Base-by-base conservation (phyloP, 192 early-diverging fungal species). In the Haplosporangium gracile region DNA sequence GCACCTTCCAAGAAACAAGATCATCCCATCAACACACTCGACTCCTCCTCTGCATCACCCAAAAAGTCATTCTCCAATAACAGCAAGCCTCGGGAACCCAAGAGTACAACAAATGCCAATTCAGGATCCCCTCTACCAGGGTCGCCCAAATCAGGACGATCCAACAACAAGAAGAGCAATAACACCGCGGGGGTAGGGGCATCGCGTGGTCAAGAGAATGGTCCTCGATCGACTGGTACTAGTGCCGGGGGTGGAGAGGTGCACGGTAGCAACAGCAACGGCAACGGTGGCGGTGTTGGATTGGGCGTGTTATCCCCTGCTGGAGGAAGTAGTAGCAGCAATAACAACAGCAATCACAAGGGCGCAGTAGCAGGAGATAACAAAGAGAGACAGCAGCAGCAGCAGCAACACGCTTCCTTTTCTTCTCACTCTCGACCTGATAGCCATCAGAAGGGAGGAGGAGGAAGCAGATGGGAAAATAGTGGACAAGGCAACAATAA, bases 1-100 rank as follows among this genome's bases (percentile, higher is more conserved):
- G 45, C 70, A 20, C 10, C 70, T 10, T 13, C 68, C 29, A 79
- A 71, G 70, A 13, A 51, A 57, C 70, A 42, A 53, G 43, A 70
- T 43, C 26, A 51, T 20, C 20, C 49, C 49, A 5, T 18, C 51
- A 47, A 72, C 57, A 57, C 60, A 32, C 60, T 34, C 0, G 29
- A 34, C 26, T 4, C 60, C n/a, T 2, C 55, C 1, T 29, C 60
- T 7, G n/a, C 55, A 29, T 11, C 60, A 32, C 32, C 60, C 60
- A 65, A 5, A 57, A 57, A 65, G 60, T 9, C 60, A 13, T 32
- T 29, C 2, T 15, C 11, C 43, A 45, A 45, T n/a, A 60, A 6
- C 57, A 63, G 29, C 24, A 57, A 57, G 29, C 47, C 43, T 36
- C 22, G 72, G 32, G 43, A 74, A 40, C 60, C 60, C 26, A 65